phyloP scores from a whole-genome alignment of 164 flowering plant species.

The Kalanchoe fedtschenkoi region DNA sequence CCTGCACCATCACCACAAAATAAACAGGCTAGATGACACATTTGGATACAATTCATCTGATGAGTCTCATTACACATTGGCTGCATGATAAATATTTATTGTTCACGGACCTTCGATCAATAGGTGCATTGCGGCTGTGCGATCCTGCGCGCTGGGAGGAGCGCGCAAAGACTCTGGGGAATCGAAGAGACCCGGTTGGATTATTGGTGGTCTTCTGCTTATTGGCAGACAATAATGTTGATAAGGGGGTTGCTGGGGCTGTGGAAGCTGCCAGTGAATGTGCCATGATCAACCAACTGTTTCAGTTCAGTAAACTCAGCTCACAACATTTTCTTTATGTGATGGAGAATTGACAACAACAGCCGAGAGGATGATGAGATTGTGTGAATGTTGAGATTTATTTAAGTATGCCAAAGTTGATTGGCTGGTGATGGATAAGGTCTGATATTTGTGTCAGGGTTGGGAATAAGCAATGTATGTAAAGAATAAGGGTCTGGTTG shows the following conservation, averaged over 20 bases:
- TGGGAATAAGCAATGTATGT: no score
- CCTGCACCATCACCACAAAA: conserved; percentile 23
- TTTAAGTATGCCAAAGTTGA: neutral
- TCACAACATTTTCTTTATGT: neutral
- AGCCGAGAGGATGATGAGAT: conserved; percentile 16
- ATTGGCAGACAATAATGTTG: conserved; percentile 5
- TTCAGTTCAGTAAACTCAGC: no score
- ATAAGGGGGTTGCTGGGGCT: conserved; percentile 7
- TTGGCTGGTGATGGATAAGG: conserved; percentile 28
- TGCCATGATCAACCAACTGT: conserved; percentile 22
- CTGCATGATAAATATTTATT: neutral
- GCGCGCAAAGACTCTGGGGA: neutral
- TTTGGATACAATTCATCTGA: neutral
- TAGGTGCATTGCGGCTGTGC: no score
- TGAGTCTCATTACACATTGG: no score
- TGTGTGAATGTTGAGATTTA: neutral
- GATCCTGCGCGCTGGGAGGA: neutral
- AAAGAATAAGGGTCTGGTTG: no score
- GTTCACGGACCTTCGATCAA: conserved; percentile 14
- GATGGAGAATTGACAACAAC: neutral
- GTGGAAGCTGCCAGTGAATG: conserved; percentile 11
- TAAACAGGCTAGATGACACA: neutral
- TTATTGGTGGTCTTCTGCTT: no score
- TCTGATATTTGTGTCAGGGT: conserved; percentile 8
- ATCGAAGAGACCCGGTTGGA: no score